phyloP scores from a whole-genome alignment of 116 monocot species.

The Cymodocea nodosa region DNA sequence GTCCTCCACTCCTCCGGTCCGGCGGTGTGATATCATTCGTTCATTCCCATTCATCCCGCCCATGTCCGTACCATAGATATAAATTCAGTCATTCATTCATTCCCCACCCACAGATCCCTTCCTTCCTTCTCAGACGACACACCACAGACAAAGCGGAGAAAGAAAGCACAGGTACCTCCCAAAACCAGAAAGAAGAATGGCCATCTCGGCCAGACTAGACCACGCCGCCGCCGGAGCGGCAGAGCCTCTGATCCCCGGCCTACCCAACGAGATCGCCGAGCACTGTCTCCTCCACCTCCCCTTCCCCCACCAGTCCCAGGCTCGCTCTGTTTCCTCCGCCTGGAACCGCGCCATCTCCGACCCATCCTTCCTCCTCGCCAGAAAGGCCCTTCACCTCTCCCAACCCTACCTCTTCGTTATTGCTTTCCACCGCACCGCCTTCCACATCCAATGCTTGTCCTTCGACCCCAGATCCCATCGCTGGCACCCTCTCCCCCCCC shows the following conservation, averaged over 20 bases:
- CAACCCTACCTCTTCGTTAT: constrained; percentile 52
- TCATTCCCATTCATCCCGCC: no score
- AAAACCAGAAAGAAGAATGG: neutral
- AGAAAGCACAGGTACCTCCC: no score
- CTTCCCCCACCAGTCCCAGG: constrained; percentile 37
- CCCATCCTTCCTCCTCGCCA: constrained; percentile 29
- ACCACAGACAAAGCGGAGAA: no score
- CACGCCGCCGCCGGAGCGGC: neutral
- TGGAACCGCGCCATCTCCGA: constrained; percentile 56
- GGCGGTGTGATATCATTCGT: no score
- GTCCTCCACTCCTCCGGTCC: no score
- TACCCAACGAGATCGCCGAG: constrained; percentile 74
- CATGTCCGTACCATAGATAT: no score
- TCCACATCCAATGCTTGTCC: constrained; percentile 46
- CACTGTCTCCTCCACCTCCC: constrained; percentile 69
- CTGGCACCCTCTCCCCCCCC: constrained; percentile 42
- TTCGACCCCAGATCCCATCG: constrained; percentile 36
- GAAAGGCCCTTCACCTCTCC: constrained; percentile 19
- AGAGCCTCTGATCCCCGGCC: constrained; percentile 49
- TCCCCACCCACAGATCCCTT: no score
- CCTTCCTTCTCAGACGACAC: no score
- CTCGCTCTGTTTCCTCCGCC: constrained; percentile 58
- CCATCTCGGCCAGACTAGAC: neutral
- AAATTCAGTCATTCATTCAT: no score
- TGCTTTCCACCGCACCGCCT: constrained; percentile 33